A percentile compares a stretch with the other conserved stretches of the same genome.
Conservation (phyloP, 371 early-diverging fungal species). For the Nematocida sp. region DNA sequence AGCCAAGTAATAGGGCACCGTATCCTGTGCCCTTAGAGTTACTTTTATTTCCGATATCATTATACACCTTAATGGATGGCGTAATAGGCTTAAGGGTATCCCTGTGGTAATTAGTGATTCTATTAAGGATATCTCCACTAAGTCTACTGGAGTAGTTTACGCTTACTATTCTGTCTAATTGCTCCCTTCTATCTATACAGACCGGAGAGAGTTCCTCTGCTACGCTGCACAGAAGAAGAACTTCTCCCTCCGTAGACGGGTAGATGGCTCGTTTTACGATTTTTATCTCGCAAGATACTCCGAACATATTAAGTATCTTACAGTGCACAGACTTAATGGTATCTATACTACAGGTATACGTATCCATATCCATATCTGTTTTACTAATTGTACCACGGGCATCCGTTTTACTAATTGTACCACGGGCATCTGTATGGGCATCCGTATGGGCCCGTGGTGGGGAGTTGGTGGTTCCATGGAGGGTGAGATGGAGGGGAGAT, state of each 20-base stretch:
- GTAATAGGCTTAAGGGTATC: slow-evolving; percentile 22
- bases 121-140: slow-evolving; percentile 11
- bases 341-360: slow-evolving; percentile 7
- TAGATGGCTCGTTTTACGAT: slow-evolving; percentile 28
- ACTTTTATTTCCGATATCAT: slow-evolving; percentile 41
- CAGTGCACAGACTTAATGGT: slow-evolving; percentile 27
- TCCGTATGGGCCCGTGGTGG: not conserved
- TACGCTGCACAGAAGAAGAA: slow-evolving; percentile 3
- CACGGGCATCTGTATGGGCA: no score
- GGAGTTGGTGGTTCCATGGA: slow-evolving; percentile 8
- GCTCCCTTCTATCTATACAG: slow-evolving; percentile 13
- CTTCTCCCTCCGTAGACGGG: slow-evolving; percentile 36
- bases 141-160: slow-evolving; percentile 40
- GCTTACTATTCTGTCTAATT: slow-evolving; percentile 22
- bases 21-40: slow-evolving; percentile 20
- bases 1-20: slow-evolving; percentile 13
- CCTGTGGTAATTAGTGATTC: slow-evolving; percentile 31
- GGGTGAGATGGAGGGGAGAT: not conserved
- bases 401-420: no score
- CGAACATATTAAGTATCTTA: slow-evolving; percentile 31
- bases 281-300: slow-evolving; percentile 34
- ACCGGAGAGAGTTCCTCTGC: slow-evolving; percentile 3
- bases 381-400: no score
- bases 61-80: slow-evolving; percentile 36
- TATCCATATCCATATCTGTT: not conserved